Evolutionary conservation across 192 early-diverging fungal genomes (phyloP).

Genomic region (Jimgerdemannia flammicorona): DNA sequence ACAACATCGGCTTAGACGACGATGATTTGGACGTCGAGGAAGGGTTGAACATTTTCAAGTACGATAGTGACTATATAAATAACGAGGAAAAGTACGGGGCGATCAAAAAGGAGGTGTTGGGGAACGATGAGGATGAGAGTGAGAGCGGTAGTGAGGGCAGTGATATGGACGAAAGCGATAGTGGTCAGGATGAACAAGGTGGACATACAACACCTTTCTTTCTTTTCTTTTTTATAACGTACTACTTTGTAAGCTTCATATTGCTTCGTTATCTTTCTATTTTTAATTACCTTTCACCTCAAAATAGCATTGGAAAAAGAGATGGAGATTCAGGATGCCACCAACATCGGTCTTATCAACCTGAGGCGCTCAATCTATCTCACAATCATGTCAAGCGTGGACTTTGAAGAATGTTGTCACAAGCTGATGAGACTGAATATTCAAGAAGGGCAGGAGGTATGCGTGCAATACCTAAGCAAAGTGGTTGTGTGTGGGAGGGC

Average conservation of each 20-base stretch:
- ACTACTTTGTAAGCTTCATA: too few species aligned
- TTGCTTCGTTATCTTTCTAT: neutral
- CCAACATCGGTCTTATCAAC: slow-evolving; percentile 84
- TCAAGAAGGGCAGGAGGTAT: slow-evolving; percentile 75
- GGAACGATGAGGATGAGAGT: slow-evolving; percentile 14
- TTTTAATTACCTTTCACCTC: neutral
- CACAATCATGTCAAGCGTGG: slow-evolving; percentile 91
- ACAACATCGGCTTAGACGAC: slow-evolving; percentile 79
- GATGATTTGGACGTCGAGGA: slow-evolving; percentile 80
- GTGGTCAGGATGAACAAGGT: slow-evolving; percentile 52
- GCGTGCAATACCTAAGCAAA: too few species aligned
- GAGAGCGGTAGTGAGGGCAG: slow-evolving; percentile 33
- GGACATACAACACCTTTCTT: slow-evolving; percentile 21
- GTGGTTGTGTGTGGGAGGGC: too few species aligned
- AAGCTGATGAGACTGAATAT: slow-evolving; percentile 89
- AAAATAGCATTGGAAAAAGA: slow-evolving; percentile 36
- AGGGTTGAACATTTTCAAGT: slow-evolving; percentile 79
- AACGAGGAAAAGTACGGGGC: slow-evolving; percentile 81
- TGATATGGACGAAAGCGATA: slow-evolving; percentile 45
- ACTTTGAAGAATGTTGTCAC: slow-evolving; percentile 95
- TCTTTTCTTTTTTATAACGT: too few species aligned
- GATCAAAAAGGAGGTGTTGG: slow-evolving; percentile 86
- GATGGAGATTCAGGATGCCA: slow-evolving; percentile 81
- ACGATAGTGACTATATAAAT: slow-evolving; percentile 72
- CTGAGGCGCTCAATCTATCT: slow-evolving; percentile 93